A percentile compares a stretch with the other conserved stretches of the same genome.
phyloP scores from a whole-genome alignment of 495 filamentous ascomycete species.

The Lasiosphaeria ovina region DNA sequence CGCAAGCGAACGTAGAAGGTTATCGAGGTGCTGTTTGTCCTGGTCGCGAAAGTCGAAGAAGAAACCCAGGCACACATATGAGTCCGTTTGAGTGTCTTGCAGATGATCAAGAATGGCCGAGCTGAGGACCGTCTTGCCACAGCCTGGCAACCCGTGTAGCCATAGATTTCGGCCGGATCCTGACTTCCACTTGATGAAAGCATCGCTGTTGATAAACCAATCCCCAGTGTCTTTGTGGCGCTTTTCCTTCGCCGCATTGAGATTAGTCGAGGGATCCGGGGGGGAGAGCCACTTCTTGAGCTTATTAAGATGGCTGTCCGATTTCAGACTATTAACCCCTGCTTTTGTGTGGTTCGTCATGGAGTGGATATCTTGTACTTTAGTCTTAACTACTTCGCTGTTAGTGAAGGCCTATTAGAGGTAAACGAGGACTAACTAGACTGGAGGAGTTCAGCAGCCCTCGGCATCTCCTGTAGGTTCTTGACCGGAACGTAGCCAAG shows the following conservation, averaged over 20 bases:
- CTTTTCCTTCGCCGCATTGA: background rate
- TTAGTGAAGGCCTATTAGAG: background rate
- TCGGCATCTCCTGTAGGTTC: background rate
- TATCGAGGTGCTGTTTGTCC: slow-evolving; percentile 23
- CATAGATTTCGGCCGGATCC: slow-evolving; percentile 27
- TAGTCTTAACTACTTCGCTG: background rate
- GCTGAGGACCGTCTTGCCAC: slow-evolving; percentile 29
- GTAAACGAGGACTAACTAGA: background rate
- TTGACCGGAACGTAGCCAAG: slow-evolving; percentile 1
- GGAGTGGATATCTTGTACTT: background rate
- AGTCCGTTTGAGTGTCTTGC: slow-evolving; percentile 20
- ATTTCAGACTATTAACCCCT: background rate
- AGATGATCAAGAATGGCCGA: slow-evolving; percentile 35
- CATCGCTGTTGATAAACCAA: background rate
- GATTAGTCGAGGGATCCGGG: background rate
- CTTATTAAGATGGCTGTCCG: background rate
- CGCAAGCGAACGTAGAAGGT: slow-evolving; percentile 29
- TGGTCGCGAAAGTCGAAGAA: slow-evolving; percentile 39
- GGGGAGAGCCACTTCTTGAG: background rate
- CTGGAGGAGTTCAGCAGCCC: slow-evolving; percentile 1
- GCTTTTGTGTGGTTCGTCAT: background rate
- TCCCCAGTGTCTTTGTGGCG: background rate
- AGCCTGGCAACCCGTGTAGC: slow-evolving; percentile 35
- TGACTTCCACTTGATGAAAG: background rate
- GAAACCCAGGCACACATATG: slow-evolving; percentile 29